phyloP scores from a whole-genome alignment of 768 basidiomycete genomes.

The Mycena polygramma region DNA sequence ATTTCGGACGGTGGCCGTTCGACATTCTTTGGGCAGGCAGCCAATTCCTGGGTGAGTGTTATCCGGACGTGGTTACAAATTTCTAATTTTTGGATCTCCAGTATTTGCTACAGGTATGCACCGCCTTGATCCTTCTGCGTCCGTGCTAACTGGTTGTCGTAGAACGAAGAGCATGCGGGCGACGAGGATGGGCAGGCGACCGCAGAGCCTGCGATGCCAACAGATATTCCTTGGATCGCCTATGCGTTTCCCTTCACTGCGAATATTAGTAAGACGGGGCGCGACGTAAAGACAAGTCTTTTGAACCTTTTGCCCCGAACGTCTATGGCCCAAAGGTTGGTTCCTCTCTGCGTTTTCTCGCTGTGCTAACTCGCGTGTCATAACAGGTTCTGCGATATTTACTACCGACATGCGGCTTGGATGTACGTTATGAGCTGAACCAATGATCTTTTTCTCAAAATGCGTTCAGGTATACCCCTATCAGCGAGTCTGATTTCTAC shows the following conservation, averaged over 20 bases:
- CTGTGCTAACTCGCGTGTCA: neutral
- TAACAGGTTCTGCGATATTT: conserved; percentile 59
- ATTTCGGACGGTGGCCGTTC: conserved; percentile 73
- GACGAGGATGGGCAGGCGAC: conserved; percentile 60
- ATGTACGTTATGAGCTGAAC: conserved; percentile 61
- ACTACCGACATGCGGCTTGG: conserved; percentile 79
- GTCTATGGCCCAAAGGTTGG: conserved; percentile 45
- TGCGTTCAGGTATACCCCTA: conserved; percentile 71
- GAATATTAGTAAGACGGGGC: conserved; percentile 56
- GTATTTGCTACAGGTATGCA: conserved; percentile 75
- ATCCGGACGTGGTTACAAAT: neutral
- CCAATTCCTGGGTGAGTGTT: conserved; percentile 75
- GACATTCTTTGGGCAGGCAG: conserved; percentile 75
- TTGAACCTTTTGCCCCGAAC: conserved; percentile 60
- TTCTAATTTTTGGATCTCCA: conserved; percentile 38
- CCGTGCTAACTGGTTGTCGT: conserved; percentile 24
- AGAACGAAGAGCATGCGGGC: conserved; percentile 73
- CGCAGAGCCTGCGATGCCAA: conserved; percentile 57
- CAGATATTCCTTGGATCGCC: conserved; percentile 70
- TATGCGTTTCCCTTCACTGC: conserved; percentile 71
- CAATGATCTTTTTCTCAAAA: conserved; percentile 16
- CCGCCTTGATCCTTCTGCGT: neutral
- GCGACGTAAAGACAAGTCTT: conserved; percentile 59
- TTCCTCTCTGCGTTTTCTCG: neutral
- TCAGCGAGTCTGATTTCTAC: conserved; percentile 69